Conservation (phyloP, 1,284 basidiomycete species). For the Boletus hoseneyae region DNA sequence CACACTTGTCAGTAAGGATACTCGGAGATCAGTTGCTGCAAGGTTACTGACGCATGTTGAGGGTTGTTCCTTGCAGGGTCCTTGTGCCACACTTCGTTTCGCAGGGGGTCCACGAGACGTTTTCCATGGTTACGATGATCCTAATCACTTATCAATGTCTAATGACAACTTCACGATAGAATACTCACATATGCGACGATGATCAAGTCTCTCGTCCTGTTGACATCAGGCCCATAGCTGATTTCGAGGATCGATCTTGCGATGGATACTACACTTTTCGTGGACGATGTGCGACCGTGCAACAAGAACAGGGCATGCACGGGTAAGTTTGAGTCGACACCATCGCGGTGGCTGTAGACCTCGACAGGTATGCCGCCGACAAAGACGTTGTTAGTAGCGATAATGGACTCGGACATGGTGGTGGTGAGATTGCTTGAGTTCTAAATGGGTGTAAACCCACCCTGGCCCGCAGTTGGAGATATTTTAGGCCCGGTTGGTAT, state of each 20-base stretch:
- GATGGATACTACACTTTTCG: slow-evolving; percentile 28
- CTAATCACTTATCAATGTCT: slow-evolving; percentile 34
- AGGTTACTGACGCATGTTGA: slow-evolving; percentile 57
- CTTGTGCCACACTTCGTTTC: slow-evolving; percentile 57
- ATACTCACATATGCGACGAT: slow-evolving; percentile 55
- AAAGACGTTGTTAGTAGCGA: slow-evolving; percentile 20
- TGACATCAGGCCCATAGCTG: slow-evolving; percentile 26
- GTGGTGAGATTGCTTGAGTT: neutral
- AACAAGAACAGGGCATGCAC: slow-evolving; percentile 56
- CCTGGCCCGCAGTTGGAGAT: no score
- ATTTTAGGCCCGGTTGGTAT: no score
- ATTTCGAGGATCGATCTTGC: slow-evolving; percentile 33
- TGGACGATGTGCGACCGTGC: slow-evolving; percentile 49
- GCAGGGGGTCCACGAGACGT: slow-evolving; percentile 47
- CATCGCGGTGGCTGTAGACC: slow-evolving; percentile 36
- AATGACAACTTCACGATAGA: neutral
- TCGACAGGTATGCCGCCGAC: slow-evolving; percentile 47
- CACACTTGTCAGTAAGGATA: slow-evolving; percentile 3
- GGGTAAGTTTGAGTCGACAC: slow-evolving; percentile 27
- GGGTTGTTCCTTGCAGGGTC: slow-evolving; percentile 48
- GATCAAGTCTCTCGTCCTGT: slow-evolving; percentile 40
- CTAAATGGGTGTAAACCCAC: neutral
- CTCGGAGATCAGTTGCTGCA: neutral
- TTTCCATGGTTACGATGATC: slow-evolving; percentile 79
- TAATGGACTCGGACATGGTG: slow-evolving; percentile 19